These are phyloP conservation scores for Colletotrichum limetticola DNA, from an alignment of 2,329 filamentous ascomycete species.

Conservation along the genomic window DNA sequence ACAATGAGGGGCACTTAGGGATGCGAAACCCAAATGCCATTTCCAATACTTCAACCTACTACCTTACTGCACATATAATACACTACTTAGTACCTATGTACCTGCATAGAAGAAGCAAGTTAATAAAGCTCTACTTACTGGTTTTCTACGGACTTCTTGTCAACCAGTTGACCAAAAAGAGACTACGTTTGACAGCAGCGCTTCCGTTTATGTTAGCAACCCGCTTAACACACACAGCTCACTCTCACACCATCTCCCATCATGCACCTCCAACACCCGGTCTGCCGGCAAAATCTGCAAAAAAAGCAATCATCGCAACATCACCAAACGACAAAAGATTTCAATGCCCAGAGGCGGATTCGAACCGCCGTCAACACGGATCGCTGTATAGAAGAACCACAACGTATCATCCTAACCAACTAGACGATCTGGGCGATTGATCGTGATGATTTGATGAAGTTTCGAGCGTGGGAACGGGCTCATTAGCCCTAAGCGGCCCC, in stretches of 20 bases:
- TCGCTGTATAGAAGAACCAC: slow-evolving; percentile 31
- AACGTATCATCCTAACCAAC: slow-evolving; percentile 36
- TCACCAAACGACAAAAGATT: not conserved
- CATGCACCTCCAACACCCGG: no score
- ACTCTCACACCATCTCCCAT: not conserved
- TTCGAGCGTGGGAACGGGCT: rapidly evolving
- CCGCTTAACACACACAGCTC: not conserved
- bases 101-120: no score
- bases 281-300: not conserved
- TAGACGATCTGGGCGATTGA: slow-evolving; percentile 33
- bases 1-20: not conserved
- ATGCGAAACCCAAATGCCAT: no score
- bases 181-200: no score
- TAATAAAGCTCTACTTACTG: no score
- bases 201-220: no score
- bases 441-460: not conserved
- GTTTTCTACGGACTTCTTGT: no score
- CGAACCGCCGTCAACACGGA: slow-evolving; percentile 36
- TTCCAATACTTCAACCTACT: no score
- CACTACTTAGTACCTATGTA: no score
- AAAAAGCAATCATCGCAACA: not conserved
- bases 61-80: no score
- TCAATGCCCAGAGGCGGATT: slow-evolving; percentile 32
- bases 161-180: no score
- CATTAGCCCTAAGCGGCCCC: slow-evolving; percentile 23